Percentiles rank a stretch among this genome's conserved stretches.
phyloP scores from a whole-genome alignment of 257 asterid genomes.

The Solanum arcanum region DNA sequence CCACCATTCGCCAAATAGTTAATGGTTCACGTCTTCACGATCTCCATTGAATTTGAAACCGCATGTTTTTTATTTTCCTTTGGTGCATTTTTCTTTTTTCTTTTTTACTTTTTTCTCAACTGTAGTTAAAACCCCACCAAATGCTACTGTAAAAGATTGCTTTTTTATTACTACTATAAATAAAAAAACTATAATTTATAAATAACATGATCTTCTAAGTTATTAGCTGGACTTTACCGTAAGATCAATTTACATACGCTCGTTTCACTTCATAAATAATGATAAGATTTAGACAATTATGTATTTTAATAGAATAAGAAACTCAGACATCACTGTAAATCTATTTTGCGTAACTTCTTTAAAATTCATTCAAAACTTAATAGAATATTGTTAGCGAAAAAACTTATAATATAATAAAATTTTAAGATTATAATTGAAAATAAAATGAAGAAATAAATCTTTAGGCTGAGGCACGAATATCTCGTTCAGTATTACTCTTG shows the following conservation, averaged over 20 bases:
- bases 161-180: background rate
- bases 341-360: background rate
- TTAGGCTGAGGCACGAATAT: accelerated
- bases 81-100: background rate
- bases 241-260: background rate
- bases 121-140: background rate
- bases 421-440: too few species aligned
- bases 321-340: background rate
- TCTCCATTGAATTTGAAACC: background rate
- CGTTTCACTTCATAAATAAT: background rate
- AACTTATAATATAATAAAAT: too few species aligned
- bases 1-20: slow-evolving; percentile 6
- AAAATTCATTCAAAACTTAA: background rate
- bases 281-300: background rate
- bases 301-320: too few species aligned
- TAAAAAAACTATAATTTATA: too few species aligned
- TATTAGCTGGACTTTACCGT: background rate
- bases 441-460: too few species aligned
- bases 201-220: background rate
- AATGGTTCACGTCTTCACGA: too few species aligned
- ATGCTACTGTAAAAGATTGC: background rate
- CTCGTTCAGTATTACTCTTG: too few species aligned
- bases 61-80: background rate
- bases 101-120: background rate
- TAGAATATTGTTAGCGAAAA: too few species aligned